phyloP scores from a whole-genome alignment of 345 rosid genomes.

The Lepidium aucheri region DNA sequence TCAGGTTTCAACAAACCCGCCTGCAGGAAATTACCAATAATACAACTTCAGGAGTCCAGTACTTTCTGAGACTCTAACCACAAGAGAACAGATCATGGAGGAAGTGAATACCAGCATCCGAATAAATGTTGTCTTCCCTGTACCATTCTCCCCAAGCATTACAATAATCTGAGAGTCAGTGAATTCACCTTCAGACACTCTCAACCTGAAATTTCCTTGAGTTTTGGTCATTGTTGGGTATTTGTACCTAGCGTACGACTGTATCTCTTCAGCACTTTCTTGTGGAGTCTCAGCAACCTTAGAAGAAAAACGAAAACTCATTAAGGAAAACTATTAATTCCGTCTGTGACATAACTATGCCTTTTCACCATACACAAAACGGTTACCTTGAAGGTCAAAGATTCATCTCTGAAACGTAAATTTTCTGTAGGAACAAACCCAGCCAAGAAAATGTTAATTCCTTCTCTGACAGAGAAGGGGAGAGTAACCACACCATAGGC shows the following conservation, averaged over 20 bases:
- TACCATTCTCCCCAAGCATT: slow-evolving; percentile 98
- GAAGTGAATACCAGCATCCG: slow-evolving; percentile 80
- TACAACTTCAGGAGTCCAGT: not conserved
- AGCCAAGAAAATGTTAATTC: slow-evolving; percentile 90
- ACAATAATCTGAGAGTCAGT: slow-evolving; percentile 97
- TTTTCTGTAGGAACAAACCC: slow-evolving; percentile 97
- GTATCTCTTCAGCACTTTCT: slow-evolving; percentile 76
- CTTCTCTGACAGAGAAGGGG: slow-evolving; percentile 97
- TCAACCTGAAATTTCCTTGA: slow-evolving; percentile 76
- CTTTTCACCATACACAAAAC: not conserved
- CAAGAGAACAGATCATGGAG: not conserved
- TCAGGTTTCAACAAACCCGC: slow-evolving; percentile 94
- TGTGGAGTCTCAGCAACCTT: slow-evolving; percentile 99
- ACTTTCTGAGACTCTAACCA: not conserved
- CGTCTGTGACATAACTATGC: not conserved
- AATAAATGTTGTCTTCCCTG: slow-evolving; percentile 95
- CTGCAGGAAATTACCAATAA: slow-evolving; percentile 33
- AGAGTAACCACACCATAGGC: slow-evolving; percentile 98
- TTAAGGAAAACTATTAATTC: not conserved
- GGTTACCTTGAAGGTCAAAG: slow-evolving; percentile 83
- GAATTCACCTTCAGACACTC: slow-evolving; percentile 91
- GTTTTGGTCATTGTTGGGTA: slow-evolving; percentile 88
- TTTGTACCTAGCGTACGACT: slow-evolving; percentile 92
- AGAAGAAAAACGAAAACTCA: slow-evolving; percentile 3
- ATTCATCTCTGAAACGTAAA: slow-evolving; percentile 86